These are phyloP conservation scores for Acarospora socialis DNA, from an alignment of 2,329 filamentous ascomycete species.

Conservation along the genomic window DNA sequence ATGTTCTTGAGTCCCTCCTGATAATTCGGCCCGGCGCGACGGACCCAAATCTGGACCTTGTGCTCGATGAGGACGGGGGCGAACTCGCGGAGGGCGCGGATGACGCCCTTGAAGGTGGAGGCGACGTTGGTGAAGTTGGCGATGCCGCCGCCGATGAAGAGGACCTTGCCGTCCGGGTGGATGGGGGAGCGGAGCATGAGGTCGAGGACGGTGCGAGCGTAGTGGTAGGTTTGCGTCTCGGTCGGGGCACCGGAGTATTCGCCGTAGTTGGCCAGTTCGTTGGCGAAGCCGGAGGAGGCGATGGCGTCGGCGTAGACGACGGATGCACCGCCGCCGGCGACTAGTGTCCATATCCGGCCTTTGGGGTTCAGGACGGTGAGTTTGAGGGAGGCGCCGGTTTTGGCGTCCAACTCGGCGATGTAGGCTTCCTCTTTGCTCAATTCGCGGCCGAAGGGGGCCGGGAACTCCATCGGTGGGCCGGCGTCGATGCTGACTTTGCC, in stretches of 20 bases:
- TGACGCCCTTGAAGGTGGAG: constrained; percentile 99
- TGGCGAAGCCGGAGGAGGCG: constrained; percentile 85
- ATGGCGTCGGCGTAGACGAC: constrained; percentile 99
- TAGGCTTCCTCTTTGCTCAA: constrained; percentile 98
- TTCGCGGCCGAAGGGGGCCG: constrained; percentile 95
- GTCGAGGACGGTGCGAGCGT: constrained; percentile 90
- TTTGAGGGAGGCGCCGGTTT: constrained; percentile 98
- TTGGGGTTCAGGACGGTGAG: constrained; percentile 85
- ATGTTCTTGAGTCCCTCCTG: constrained; percentile 99
- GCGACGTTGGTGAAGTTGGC: constrained; percentile 99
- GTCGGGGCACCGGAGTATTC: constrained; percentile 99
- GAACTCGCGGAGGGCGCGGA: constrained; percentile 85
- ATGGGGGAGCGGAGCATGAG: constrained; percentile 87
- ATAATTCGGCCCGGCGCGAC: constrained; percentile 87
- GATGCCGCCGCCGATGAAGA: constrained; percentile 99
- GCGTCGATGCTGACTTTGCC: constrained; percentile 86
- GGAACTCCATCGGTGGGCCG: constrained; percentile 97
- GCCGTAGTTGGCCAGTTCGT: constrained; percentile 97
- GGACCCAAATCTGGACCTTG: constrained; percentile 96
- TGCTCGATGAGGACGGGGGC: constrained; percentile 78
- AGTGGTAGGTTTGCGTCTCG: constrained; percentile 98
- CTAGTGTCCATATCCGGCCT: constrained; percentile 94
- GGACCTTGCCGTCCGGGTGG: constrained; percentile 83
- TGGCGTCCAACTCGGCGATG: constrained; percentile 96
- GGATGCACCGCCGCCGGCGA: constrained; percentile 97